Evolutionary conservation across 1,139 yeast genomes (phyloP).

Genomic region (Geotrichum histeridarum): DNA sequence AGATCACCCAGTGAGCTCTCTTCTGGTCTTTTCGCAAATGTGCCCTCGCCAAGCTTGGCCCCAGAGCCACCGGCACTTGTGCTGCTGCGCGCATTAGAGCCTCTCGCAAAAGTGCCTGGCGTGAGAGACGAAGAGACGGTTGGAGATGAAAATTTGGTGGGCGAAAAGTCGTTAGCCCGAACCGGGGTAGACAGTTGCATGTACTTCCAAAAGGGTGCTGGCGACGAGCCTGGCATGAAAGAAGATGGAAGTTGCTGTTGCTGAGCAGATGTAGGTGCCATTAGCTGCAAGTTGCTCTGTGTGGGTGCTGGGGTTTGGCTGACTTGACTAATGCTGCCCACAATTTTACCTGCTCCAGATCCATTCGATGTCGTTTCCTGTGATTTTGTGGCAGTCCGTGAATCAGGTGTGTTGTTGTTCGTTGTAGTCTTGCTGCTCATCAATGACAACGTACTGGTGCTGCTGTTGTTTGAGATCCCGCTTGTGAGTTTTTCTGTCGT

Average conservation of each 20-base stretch:
- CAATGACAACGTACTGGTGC: not conserved
- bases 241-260: constrained; percentile 40
- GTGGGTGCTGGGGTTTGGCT: not conserved
- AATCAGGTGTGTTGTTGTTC: not conserved
- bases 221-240: constrained; percentile 40
- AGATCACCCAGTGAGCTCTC: constrained; percentile 41
- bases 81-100: constrained; percentile 4
- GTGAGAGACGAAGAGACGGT: constrained; percentile 20
- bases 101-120: not conserved
- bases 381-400: not conserved
- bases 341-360: not conserved
- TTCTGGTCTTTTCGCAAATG: not conserved
- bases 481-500: constrained; percentile 23
- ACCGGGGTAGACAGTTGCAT: constrained; percentile 38
- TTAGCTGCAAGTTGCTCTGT: constrained; percentile 31
- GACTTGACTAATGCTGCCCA: not conserved
- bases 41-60: constrained; percentile 3
- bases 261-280: constrained; percentile 42
- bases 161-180: constrained; percentile 30
- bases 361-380: not conserved
- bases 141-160: constrained; percentile 35
- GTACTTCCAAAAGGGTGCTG: constrained; percentile 43
- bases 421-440: not conserved
- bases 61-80: constrained; percentile 5
- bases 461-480: not conserved